Percentiles rank a stretch among this genome's conserved stretches.
phyloP scores from a whole-genome alignment of 179 eudicot genomes.

The Amaranthus tricolor region DNA sequence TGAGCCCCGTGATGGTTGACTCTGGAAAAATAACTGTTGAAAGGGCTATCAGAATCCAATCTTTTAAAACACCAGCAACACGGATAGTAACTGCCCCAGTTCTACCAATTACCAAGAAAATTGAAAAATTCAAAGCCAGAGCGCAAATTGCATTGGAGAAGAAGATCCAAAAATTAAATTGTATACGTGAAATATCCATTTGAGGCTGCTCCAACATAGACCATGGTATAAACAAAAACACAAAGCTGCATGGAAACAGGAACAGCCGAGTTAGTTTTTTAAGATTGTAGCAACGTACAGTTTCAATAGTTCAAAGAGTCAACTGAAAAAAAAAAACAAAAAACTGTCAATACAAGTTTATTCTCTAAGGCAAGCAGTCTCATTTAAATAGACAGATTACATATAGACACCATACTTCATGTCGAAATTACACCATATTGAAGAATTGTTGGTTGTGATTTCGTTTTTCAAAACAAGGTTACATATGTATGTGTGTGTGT shows the following conservation, averaged over 20 bases:
- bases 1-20: slow-evolving; percentile 75
- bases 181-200: slow-evolving; percentile 79
- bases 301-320: background rate
- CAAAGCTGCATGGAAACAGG: slow-evolving; percentile 58
- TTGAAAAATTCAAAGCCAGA: slow-evolving; percentile 88
- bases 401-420: too few species aligned
- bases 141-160: slow-evolving; percentile 91
- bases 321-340: background rate
- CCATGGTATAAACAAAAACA: slow-evolving; percentile 92
- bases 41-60: slow-evolving; percentile 94
- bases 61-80: slow-evolving; percentile 95
- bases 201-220: slow-evolving; percentile 83
- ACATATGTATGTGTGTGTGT: too few species aligned
- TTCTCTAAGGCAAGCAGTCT: background rate
- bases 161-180: slow-evolving; percentile 92
- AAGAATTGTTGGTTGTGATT: too few species aligned
- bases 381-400: background rate
- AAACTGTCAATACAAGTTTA: background rate
- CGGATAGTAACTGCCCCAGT: slow-evolving; percentile 95
- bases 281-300: background rate
- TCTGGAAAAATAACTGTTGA: slow-evolving; percentile 91
- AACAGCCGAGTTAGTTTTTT: background rate
- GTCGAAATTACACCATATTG: too few species aligned
- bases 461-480: too few species aligned
- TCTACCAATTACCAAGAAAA: slow-evolving; percentile 86